These are phyloP conservation scores for Spathaspora hagerdaliae DNA, from an alignment of 805 yeast genomes.

Conservation along the genomic window DNA sequence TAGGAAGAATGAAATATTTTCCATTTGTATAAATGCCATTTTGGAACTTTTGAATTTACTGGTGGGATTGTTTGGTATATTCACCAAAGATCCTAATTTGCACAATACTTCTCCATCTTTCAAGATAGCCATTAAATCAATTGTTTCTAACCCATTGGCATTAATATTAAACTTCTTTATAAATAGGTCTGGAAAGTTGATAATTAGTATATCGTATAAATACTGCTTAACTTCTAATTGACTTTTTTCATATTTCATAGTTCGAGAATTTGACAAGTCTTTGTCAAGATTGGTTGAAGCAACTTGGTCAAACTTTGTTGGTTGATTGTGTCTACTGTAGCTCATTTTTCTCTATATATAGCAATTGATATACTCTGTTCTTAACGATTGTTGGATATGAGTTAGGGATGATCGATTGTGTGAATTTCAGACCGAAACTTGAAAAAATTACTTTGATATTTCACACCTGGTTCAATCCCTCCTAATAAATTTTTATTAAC, in stretches of 20 bases:
- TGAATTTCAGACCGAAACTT: not conserved
- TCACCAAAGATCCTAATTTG: conserved; percentile 25
- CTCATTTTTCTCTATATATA: not conserved
- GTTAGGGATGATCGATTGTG: not conserved
- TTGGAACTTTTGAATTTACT: conserved; percentile 53
- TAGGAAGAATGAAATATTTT: conserved; percentile 72
- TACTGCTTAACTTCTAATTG: conserved; percentile 48
- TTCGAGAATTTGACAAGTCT: conserved; percentile 50
- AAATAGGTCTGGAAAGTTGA: conserved; percentile 5
- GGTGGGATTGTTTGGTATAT: conserved; percentile 24
- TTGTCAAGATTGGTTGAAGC: conserved; percentile 56
- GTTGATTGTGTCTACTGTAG: conserved; percentile 6
- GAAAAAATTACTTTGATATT: too few species aligned
- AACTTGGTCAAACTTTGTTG: conserved; percentile 11
- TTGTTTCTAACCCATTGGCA: conserved; percentile 2
- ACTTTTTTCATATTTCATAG: conserved; percentile 44
- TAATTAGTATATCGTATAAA: conserved; percentile 41
- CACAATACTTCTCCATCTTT: conserved; percentile 54
- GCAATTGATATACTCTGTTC: too few species aligned
- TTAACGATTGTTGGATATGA: not conserved
- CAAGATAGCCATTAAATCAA: conserved; percentile 50
- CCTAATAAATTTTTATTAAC: too few species aligned
- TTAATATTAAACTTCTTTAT: conserved; percentile 2
- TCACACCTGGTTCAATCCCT: too few species aligned
- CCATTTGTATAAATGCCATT: conserved; percentile 81